These are phyloP conservation scores for Sanguinoderma infundibulare DNA, from an alignment of 1,284 basidiomycete species.

Conservation along the genomic window DNA sequence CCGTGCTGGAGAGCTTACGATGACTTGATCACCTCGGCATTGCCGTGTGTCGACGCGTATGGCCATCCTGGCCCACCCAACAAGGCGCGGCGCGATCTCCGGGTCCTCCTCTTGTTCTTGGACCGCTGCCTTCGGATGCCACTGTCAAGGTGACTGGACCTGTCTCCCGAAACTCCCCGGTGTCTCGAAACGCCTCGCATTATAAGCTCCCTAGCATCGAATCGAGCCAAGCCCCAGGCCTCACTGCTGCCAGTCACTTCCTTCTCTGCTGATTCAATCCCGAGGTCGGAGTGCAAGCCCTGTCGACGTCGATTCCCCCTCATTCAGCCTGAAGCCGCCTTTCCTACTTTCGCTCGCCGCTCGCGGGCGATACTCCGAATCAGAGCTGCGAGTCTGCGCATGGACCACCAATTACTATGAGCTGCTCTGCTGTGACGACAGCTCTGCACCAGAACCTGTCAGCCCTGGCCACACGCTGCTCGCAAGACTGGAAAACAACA, in stretches of 20 bases:
- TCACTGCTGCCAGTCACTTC: not conserved
- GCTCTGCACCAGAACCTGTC: conserved; percentile 7
- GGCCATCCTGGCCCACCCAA: not conserved
- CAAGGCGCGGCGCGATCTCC: not conserved
- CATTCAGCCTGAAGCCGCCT: not conserved
- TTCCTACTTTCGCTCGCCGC: not conserved
- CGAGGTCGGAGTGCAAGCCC: not conserved
- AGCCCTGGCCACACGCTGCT: not conserved
- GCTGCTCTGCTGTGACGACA: conserved; percentile 11
- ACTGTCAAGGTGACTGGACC: not conserved
- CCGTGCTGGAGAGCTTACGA: conserved; percentile 1
- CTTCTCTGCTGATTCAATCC: not conserved
- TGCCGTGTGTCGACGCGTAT: not conserved
- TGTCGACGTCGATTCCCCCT: not conserved
- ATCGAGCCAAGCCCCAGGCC: not conserved
- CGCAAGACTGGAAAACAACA: conserved; percentile 9
- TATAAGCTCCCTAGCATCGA: not conserved
- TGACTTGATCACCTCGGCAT: conserved; percentile 8
- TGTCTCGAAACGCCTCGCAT: not conserved
- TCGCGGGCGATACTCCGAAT: not conserved
- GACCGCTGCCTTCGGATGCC: not conserved
- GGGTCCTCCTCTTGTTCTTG: not conserved
- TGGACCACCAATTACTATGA: conserved; percentile 11
- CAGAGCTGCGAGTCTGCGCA: conserved; percentile 6
- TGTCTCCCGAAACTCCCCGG: not conserved